A percentile compares a stretch with the other conserved stretches of the same genome.
Evolutionary conservation across 768 basidiomycete species (phyloP).

Genomic region (Cystofilobasidium macerans): DNA sequence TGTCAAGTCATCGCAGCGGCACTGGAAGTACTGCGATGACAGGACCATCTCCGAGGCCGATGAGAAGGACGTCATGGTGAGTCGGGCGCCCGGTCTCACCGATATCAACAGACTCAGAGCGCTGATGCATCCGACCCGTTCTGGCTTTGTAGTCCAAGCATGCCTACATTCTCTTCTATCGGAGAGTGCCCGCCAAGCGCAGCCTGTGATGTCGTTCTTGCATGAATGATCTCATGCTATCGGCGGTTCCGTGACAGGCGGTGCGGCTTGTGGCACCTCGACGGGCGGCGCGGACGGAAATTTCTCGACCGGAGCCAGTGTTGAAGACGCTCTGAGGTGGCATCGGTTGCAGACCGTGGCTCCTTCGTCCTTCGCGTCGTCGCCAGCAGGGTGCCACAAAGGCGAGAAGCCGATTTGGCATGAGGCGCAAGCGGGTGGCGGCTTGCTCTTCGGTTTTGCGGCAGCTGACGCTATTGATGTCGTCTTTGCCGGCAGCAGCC

Average conservation of each 20-base stretch:
- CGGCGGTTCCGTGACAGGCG: background rate
- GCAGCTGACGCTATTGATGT: background rate
- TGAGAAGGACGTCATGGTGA: constrained; percentile 69
- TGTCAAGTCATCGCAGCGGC: constrained; percentile 61
- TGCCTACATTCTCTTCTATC: constrained; percentile 27
- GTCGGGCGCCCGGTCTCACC: constrained; percentile 17
- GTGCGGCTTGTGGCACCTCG: background rate
- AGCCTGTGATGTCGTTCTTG: background rate
- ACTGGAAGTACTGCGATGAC: constrained; percentile 91
- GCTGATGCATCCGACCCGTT: background rate
- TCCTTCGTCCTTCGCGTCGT: background rate
- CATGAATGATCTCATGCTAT: background rate
- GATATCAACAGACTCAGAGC: background rate
- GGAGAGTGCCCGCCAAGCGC: constrained; percentile 18
- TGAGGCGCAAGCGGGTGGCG: background rate
- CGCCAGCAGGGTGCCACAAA: background rate
- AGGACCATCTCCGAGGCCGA: constrained; percentile 67
- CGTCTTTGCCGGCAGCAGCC: background rate
- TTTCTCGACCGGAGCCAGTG: too few relatives aligned
- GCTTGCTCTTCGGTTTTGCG: background rate
- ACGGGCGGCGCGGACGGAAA: too few relatives aligned
- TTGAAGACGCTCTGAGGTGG: too few relatives aligned
- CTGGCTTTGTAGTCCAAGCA: constrained; percentile 14
- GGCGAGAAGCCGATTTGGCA: background rate
- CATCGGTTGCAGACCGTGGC: background rate